Percentiles rank a stretch among this genome's conserved stretches.
Conservation (phyloP, 495 filamentous ascomycete species). For the Neurospora hispaniola region DNA sequence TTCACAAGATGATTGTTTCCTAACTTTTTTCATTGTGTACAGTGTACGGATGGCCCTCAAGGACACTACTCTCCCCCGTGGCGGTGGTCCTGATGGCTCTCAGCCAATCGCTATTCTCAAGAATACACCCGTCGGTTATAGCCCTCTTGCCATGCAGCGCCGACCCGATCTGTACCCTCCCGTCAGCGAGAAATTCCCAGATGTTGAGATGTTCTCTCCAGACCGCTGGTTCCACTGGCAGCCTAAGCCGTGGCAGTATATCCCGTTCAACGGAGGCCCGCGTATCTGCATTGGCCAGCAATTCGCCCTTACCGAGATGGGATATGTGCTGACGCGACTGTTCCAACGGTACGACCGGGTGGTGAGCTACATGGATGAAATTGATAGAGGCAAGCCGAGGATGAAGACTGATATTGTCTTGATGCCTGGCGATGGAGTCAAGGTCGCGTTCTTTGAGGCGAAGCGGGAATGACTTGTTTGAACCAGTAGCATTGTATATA, state of each 20-base stretch:
- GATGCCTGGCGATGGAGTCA: conserved; percentile 50
- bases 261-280: conserved; percentile 75
- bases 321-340: conserved; percentile 59
- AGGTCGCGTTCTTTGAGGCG: conserved; percentile 46
- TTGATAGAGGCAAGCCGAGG: conserved; percentile 37
- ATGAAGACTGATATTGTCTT: conserved; percentile 59
- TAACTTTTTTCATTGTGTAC: not conserved
- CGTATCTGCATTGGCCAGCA: conserved; percentile 83
- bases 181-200: conserved; percentile 35
- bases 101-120: conserved; percentile 59
- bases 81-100: conserved; percentile 61
- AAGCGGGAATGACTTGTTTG: conserved; percentile 8
- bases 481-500: not conserved
- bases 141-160: conserved; percentile 66
- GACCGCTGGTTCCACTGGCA: conserved; percentile 68
- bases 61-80: conserved; percentile 70
- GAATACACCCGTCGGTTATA: conserved; percentile 58
- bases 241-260: conserved; percentile 56
- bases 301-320: conserved; percentile 74
- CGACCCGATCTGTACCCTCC: conserved; percentile 53
- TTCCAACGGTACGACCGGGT: conserved; percentile 58
- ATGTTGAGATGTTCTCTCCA: conserved; percentile 51
- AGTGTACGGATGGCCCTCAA: conserved; percentile 55
- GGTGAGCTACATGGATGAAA: conserved; percentile 38
- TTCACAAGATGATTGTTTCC: not conserved